Conservation (phyloP, 805 yeast species). For the Vanderwaltozyma verrucispora region DNA sequence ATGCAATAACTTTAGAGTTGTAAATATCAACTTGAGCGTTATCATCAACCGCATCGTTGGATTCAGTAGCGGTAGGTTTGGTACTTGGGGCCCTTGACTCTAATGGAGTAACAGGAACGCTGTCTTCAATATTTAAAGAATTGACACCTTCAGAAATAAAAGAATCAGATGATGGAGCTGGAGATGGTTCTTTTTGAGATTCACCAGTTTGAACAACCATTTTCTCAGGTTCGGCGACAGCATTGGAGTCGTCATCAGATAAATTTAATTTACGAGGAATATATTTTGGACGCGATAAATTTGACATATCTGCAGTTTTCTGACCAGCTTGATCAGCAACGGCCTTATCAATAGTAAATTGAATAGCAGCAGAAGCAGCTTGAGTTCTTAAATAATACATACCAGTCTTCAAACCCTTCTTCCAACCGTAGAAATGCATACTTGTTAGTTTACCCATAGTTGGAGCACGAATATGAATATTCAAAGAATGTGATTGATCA, state of each 20-base stretch:
- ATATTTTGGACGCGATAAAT: constrained; percentile 32
- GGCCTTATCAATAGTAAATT: constrained; percentile 72
- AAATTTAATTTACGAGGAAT: constrained; percentile 16
- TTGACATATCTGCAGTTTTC: constrained; percentile 26
- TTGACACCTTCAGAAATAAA: constrained; percentile 33
- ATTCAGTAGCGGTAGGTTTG: constrained; percentile 15
- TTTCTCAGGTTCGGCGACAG: constrained; percentile 7
- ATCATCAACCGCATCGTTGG: constrained; percentile 21
- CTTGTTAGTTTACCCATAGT: constrained; percentile 94
- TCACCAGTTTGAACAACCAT: constrained; percentile 4
- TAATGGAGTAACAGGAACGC: constrained; percentile 4
- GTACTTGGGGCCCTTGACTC: not conserved
- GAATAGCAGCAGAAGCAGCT: constrained; percentile 96
- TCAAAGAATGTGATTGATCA: constrained; percentile 90
- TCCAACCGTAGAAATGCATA: constrained; percentile 99
- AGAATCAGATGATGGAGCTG: constrained; percentile 29
- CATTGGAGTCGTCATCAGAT: constrained; percentile 5
- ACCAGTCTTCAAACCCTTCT: constrained; percentile 95
- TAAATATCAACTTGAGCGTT: constrained; percentile 64
- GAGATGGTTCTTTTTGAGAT: constrained; percentile 22
- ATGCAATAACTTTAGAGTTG: constrained; percentile 83
- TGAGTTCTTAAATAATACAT: constrained; percentile 96
- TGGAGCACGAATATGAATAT: constrained; percentile 78
- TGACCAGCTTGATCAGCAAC: constrained; percentile 92
- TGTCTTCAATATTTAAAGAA: constrained; percentile 28